Base-by-base conservation (phyloP, 1,284 basidiomycete genomes). In the Mixia osmundae region DNA sequence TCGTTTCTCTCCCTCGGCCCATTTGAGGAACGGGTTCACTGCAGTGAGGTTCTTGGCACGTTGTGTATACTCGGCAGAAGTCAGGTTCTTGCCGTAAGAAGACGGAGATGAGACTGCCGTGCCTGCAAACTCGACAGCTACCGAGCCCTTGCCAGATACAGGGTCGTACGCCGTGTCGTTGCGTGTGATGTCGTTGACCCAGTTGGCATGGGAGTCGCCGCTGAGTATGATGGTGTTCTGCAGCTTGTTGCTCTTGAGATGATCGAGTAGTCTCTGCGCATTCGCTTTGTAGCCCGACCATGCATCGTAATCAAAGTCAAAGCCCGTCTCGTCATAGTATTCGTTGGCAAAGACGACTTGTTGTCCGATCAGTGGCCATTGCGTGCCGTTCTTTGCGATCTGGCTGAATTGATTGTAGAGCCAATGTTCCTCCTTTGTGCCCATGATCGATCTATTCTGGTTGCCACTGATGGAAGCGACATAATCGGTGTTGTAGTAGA, bases 51-150 rank as follows among this genome's bases (percentile, higher is more conserved):
- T 35, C 10, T 50, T 47, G 7, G 64, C 66, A 18, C 33, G 14
- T 19, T 11, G 21, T n/a, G 25, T 31, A 43, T 50, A 51, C 23
- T 37, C 49, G 11, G 49, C 55, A n/a, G 62, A 62, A 2, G 49
- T 41, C 33, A 65, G 56, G 28, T 53, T 57, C 6, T 57, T 38
- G 7, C 68, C 67, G 50, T 70, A 68, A 1, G 63, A 47, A 7
- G 66, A 66, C 2, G 54, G 50, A 1, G 67, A 69, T 0, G 67
- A 65, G 10, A 72, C 69, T 2, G 68, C 68, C 0, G 70, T 71
- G 3, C 69, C 70, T 3, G 69, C 69, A 46, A 72, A 72, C 51
- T 73, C 68, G 27, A 73, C 71, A 7, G 63, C 70, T 32, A 69
- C 58, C 0, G 66, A 62, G 9, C 69, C 69, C 9, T 57, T 40